phyloP scores from a whole-genome alignment of 768 basidiomycete genomes.

The Serendipita vermifera region DNA sequence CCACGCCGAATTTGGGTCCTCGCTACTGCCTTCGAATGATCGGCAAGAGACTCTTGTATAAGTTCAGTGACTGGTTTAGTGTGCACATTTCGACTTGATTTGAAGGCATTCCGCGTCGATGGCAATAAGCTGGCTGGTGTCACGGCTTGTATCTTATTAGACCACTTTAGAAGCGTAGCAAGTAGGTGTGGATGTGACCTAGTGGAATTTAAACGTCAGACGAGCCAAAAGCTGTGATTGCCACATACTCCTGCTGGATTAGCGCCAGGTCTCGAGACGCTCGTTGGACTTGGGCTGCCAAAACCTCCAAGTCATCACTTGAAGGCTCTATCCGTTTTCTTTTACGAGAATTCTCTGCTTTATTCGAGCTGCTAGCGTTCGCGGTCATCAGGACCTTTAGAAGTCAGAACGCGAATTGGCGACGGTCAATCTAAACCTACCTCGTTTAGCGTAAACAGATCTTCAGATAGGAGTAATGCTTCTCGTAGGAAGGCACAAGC shows the following conservation, averaged over 20 bases:
- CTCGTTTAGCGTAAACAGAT: conserved; percentile 56
- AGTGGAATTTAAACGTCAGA: conserved; percentile 11
- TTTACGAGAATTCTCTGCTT: not conserved
- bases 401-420: not conserved
- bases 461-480: conserved; percentile 46
- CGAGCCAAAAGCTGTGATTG: not conserved
- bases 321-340: not conserved
- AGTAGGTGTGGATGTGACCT: conserved; percentile 59
- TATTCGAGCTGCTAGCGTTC: too few species aligned
- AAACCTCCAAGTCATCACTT: conserved; percentile 21
- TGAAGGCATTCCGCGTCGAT: conserved; percentile 58
- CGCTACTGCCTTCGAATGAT: conserved; percentile 43
- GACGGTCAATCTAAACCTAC: conserved; percentile 26
- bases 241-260: conserved; percentile 42
- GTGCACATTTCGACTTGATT: conserved; percentile 38
- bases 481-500: conserved; percentile 47
- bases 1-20: conserved; percentile 48
- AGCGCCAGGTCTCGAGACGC: conserved; percentile 30
- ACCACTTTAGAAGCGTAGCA: conserved; percentile 86
- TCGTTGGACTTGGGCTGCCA: conserved; percentile 27
- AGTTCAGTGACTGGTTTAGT: conserved; percentile 57
- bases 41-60: conserved; percentile 58
- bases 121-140: conserved; percentile 63
- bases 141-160: conserved; percentile 86
- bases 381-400: too few species aligned